A percentile compares a stretch with the other conserved stretches of the same genome.
Conservation (phyloP, 2,329 filamentous ascomycete species). For the Cercospora sesami region DNA sequence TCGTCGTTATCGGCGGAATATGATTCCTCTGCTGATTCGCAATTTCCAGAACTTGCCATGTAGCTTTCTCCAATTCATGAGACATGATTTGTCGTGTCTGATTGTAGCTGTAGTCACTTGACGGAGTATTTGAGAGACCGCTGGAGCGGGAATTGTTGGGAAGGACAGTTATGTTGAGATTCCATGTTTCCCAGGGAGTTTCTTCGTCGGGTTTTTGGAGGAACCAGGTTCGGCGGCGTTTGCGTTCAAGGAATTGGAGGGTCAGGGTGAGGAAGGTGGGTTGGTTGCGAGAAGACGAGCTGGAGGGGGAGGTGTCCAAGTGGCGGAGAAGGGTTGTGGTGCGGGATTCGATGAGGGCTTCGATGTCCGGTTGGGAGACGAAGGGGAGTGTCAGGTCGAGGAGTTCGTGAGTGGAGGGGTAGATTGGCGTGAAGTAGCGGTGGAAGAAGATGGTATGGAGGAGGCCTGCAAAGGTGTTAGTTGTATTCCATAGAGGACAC, state of each 20-base stretch:
- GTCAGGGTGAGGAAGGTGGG: conserved; percentile 69
- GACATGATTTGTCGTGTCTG: conserved; percentile 75
- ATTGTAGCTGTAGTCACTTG: background rate
- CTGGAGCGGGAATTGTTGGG: background rate
- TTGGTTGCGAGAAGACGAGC: conserved; percentile 35
- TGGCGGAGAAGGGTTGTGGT: conserved; percentile 77
- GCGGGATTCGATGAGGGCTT: conserved; percentile 89
- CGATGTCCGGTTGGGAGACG: conserved; percentile 85
- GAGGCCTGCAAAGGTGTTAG: conserved; percentile 61
- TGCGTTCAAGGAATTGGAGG: conserved; percentile 94
- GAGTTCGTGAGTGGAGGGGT: conserved; percentile 80
- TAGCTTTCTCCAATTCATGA: conserved; percentile 79
- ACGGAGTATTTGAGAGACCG: background rate
- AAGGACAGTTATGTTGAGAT: conserved; percentile 79
- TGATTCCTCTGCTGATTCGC: conserved; percentile 91
- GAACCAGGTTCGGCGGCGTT: conserved; percentile 75
- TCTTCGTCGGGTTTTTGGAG: conserved; percentile 82
- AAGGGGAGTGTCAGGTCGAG: conserved; percentile 87
- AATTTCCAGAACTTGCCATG: conserved; percentile 84
- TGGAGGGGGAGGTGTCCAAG: conserved; percentile 53
- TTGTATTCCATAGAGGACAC: background rate
- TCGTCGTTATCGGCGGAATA: conserved; percentile 93
- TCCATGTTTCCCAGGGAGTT: conserved; percentile 96
- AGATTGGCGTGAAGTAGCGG: conserved; percentile 87
- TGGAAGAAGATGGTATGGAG: conserved; percentile 99